Base-by-base conservation (phyloP, 345 rosid species). In the Bretschneidera sinensis region DNA sequence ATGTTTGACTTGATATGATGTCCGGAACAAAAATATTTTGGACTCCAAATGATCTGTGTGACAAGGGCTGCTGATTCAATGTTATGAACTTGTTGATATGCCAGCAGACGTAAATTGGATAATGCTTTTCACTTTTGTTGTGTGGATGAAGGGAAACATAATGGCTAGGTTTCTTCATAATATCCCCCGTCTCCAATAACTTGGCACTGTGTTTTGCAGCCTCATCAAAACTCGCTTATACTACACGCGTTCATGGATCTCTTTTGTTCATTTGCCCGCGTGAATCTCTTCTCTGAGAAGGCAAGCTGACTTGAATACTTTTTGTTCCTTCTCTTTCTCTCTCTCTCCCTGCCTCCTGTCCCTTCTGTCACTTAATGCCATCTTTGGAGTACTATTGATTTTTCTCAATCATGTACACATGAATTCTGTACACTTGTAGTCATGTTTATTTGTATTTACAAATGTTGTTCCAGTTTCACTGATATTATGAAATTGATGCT, bases 201-300 rank as follows among this genome's bases (percentile, higher is more conserved):
- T 68, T 73, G 70, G 73, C 75, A 78, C 78, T 70, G 81, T 72
- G 65, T 82, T 81, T 85, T 86, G 91, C 99, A 94, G 99, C 97
- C 97, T 54, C 96, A 91, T 81, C 99, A 94, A 78, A 94, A 94
- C 79, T 94, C 97, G 17, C 96, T 94, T 61, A 90, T 94, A 65
- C 83, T 94, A 48, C 95, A 94, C 55, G 95, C 96, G 0, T 94
- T 94, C 74, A 94, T 94, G 99, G 99, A 91, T 82, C 91, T 94
- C 65, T 94, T 91, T 72, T 94, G 99, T 73, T 86, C 92, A 59
- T 94, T 94, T 60, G 88, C 86, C 59, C 95, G 95, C 45, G 99
- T 88, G 61, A 94, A 86, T 76, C 88, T 94, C 67, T 91, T 94
- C 39, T 86, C 92, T 11, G 96, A 94, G 86, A 94, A 91, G 99